Conservation (phyloP, 306 rosid genomes). For the Cucumis melo region DNA sequence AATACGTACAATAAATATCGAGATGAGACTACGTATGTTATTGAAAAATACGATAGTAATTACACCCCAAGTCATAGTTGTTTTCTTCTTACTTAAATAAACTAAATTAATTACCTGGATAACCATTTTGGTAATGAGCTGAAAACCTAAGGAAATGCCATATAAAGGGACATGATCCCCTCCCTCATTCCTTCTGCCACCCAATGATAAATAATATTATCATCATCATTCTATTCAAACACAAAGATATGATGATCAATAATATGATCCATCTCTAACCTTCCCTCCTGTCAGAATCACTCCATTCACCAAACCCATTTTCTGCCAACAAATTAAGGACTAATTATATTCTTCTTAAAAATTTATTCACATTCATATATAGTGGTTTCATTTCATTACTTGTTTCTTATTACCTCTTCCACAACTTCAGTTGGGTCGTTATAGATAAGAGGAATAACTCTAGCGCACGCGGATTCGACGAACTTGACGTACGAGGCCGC, state of each 20-base stretch:
- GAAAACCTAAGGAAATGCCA: constrained; percentile 63
- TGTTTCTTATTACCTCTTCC: constrained; percentile 31
- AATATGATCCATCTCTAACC: constrained; percentile 49
- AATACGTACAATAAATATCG: no score
- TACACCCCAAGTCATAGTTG: no score
- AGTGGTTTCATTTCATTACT: no score
- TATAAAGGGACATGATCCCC: constrained; percentile 67
- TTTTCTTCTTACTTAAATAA: no score
- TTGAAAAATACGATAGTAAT: no score
- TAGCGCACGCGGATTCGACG: constrained; percentile 63
- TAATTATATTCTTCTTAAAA: no score
- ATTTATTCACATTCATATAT: no score
- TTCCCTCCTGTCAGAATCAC: constrained; percentile 76
- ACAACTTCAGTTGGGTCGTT: constrained; percentile 40
- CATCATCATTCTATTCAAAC: no score
- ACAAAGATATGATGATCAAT: no score
- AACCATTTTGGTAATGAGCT: constrained; percentile 42
- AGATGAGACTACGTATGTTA: no score
- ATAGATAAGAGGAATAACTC: constrained; percentile 68
- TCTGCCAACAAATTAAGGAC: constrained; percentile 31
- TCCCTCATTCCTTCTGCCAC: constrained; percentile 59
- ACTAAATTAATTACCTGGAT: constrained; percentile 70
- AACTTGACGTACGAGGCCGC: constrained; percentile 77
- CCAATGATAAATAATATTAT: neutral
- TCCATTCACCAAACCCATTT: constrained; percentile 61